phyloP scores from a whole-genome alignment of 768 basidiomycete genomes.

The Fistulinella prunicolor region DNA sequence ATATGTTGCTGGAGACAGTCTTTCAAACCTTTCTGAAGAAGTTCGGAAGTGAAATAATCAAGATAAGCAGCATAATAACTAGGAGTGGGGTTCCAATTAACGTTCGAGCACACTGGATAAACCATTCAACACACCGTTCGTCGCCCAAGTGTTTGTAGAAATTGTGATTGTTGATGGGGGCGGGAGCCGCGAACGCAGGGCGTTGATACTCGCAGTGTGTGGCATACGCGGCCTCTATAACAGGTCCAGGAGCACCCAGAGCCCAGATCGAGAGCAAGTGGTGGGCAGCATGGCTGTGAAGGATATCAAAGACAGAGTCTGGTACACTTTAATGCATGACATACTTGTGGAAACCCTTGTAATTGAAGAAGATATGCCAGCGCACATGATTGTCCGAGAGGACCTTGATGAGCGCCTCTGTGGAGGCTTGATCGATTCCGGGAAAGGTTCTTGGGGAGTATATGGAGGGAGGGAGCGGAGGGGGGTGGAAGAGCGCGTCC shows the following conservation, averaged over 20 bases:
- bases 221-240: conserved; percentile 43
- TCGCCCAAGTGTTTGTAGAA: conserved; percentile 57
- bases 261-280: conserved; percentile 57
- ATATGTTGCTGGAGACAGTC: conserved; percentile 54
- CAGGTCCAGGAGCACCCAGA: conserved; percentile 47
- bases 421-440: conserved; percentile 37
- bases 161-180: conserved; percentile 34
- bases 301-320: conserved; percentile 18
- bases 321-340: conserved; percentile 1
- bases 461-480: conserved; percentile 27
- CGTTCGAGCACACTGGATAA: background rate
- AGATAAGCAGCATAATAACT: conserved; percentile 63
- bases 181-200: conserved; percentile 32
- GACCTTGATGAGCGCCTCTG: conserved; percentile 36
- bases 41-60: conserved; percentile 47
- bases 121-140: conserved; percentile 38
- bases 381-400: conserved; percentile 51
- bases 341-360: conserved; percentile 33
- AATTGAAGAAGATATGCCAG: conserved; percentile 56
- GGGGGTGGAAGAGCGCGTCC: conserved; percentile 21
- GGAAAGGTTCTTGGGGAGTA: conserved; percentile 36
- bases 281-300: conserved; percentile 52
- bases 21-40: conserved; percentile 41
- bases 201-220: conserved; percentile 39
- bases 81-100: background rate